Percentiles rank a stretch among this genome's conserved stretches.
Evolutionary conservation across 106 monocot genomes (phyloP).

Genomic region (Iris macrosiphon): DNA sequence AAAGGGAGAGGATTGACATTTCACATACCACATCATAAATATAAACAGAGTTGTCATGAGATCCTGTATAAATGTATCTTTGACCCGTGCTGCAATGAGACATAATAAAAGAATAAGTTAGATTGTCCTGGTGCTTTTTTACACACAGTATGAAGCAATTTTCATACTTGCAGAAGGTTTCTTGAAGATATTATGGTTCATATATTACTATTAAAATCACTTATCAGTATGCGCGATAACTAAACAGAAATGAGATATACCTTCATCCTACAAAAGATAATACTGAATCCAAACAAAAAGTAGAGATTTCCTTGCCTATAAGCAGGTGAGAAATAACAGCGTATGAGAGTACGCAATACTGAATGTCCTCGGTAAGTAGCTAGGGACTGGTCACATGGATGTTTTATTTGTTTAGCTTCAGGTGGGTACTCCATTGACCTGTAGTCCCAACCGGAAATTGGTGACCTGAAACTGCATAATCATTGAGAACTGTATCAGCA

Average conservation of each 20-base stretch:
- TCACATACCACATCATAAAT: conserved; percentile 85
- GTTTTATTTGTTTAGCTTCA: conserved; percentile 32
- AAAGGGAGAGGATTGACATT: no score
- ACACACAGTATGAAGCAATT: not conserved
- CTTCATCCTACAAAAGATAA: not conserved
- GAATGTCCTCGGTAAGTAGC: conserved; percentile 88
- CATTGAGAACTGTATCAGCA: conserved; percentile 2
- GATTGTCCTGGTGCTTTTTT: not conserved
- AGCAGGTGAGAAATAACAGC: conserved; percentile 89
- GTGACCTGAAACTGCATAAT: conserved; percentile 33
- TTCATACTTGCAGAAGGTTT: not conserved
- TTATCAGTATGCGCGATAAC: no score
- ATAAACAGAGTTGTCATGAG: conserved; percentile 63
- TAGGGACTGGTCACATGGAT: conserved; percentile 73
- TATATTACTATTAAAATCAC: no score
- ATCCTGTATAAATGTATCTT: conserved; percentile 91
- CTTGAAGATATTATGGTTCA: no score
- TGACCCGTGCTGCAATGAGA: conserved; percentile 72
- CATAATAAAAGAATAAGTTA: conserved; percentile 1
- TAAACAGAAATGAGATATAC: not conserved
- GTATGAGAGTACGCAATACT: conserved; percentile 80
- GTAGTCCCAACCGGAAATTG: conserved; percentile 70
- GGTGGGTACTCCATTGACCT: conserved; percentile 72
- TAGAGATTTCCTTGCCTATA: conserved; percentile 46
- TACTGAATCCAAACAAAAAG: not conserved